Evolutionary conservation across 306 rosid species (phyloP), one percentile per base, ranked within the genome.

Genomic region (Ormosia semicastrata): DNA sequence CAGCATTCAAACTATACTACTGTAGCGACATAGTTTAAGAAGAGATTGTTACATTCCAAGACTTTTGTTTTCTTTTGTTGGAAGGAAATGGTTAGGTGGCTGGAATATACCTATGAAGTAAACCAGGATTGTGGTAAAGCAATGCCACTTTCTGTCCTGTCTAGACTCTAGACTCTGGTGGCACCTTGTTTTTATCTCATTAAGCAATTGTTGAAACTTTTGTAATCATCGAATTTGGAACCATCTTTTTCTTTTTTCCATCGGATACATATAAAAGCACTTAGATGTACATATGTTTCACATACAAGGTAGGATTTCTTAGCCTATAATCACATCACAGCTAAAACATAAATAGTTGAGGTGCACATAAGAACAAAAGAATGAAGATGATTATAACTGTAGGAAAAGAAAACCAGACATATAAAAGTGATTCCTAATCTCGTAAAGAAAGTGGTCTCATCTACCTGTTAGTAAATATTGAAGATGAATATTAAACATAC

Each of bases 401-500:
- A 24, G 24, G 24, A 24, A 24, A 24, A 24, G 24, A 1, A 24
- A 24, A 24, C 24, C 24, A 24, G 24, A 24, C 24, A 24, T 24
- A 24, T 24, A 24, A 24, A 24, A 24, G 24, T 1, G 49, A 43
- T 43, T 43, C 8, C 49, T 8, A 43, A 43, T 43, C 12, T 43
- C 12, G 2, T 8, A 43, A 12, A 43, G 49, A 43, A 43, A 10
- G 13, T 24, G 24, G 1, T 24, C 24, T 24, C 24, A 24, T 24
- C 24, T 65, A 6, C 9, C 34, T 66, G 6, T 44, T 44, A 8
- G 50, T 10, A 1, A 75, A 63, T 5, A 30, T n/a, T 32, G 71
- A 71, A 37, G 59, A 60, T 67, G 33, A 73, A 58, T 15, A 66
- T 77, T 6, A 53, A 60, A 82, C 80, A 43, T 54, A 86, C 82